A percentile compares a stretch with the other conserved stretches of the same genome.
These are phyloP conservation scores for Rosa chinensis DNA, from an alignment of 306 rosid genomes.

Conservation along the genomic window DNA sequence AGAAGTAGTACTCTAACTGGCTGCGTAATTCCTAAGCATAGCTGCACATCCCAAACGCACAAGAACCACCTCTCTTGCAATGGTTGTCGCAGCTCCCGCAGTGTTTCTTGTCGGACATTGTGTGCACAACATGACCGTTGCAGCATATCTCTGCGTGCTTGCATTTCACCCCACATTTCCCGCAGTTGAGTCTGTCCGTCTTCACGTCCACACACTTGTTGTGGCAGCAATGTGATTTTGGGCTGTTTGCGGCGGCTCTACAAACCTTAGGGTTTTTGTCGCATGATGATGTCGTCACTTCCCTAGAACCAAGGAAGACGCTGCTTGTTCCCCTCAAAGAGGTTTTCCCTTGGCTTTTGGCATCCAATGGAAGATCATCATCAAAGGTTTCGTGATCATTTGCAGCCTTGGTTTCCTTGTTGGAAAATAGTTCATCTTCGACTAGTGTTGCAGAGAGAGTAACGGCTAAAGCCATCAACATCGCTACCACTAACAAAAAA, in stretches of 20 bases:
- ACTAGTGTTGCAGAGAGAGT: constrained; percentile 28
- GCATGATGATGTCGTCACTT: constrained; percentile 27
- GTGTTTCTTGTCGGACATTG: constrained; percentile 35
- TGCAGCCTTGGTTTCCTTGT: not conserved
- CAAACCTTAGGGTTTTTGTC: constrained; percentile 46
- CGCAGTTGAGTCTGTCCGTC: constrained; percentile 47
- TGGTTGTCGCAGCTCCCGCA: constrained; percentile 57
- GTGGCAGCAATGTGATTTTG: constrained; percentile 46
- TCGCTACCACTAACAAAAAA: constrained; percentile 24
- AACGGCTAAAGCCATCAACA: constrained; percentile 29
- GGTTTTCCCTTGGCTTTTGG: not conserved
- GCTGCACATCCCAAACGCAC: constrained; percentile 56
- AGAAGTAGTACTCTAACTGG: not conserved
- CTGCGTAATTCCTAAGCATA: constrained; percentile 27
- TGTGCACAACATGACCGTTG: constrained; percentile 45
- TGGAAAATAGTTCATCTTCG: not conserved
- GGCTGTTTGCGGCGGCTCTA: constrained; percentile 16
- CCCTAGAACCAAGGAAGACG: constrained; percentile 25
- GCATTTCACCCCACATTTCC: constrained; percentile 61
- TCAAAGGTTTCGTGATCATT: not conserved
- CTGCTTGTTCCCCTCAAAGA: constrained; percentile 32
- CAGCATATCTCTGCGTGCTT: constrained; percentile 45
- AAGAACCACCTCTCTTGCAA: constrained; percentile 34
- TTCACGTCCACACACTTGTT: constrained; percentile 43
- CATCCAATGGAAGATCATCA: not conserved